Evolutionary conservation across 768 basidiomycete species (phyloP).

Genomic region (Lentinula detonsa): DNA sequence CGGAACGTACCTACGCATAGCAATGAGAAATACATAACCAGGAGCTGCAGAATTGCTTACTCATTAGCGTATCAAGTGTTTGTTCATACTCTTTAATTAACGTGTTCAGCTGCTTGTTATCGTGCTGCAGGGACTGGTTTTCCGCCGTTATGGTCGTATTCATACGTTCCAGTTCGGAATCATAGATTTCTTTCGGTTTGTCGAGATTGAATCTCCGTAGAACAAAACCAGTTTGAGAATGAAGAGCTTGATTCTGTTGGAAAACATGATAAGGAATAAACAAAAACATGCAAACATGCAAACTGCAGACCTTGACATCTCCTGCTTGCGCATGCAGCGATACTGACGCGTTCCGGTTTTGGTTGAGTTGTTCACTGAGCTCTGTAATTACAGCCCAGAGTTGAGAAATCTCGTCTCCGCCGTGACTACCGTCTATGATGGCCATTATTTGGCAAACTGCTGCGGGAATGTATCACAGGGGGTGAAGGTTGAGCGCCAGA

Average conservation of each 20-base stretch:
- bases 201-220: constrained; percentile 4
- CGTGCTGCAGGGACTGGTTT: constrained; percentile 81
- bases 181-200: constrained; percentile 69
- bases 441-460: constrained; percentile 32
- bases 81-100: constrained; percentile 97
- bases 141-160: constrained; percentile 73
- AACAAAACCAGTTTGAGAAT: constrained; percentile 9
- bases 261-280: constrained; percentile 79
- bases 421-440: constrained; percentile 40
- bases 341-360: constrained; percentile 69
- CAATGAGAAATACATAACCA: background rate
- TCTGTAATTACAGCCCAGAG: constrained; percentile 69
- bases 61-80: constrained; percentile 93
- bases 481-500: background rate
- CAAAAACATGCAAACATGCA: constrained; percentile 48
- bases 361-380: constrained; percentile 76
- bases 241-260: constrained; percentile 45
- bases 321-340: constrained; percentile 68
- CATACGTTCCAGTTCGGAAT: constrained; percentile 86
- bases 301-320: constrained; percentile 62
- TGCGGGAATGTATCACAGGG: background rate
- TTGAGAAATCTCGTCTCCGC: constrained; percentile 55
- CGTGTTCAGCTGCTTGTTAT: constrained; percentile 91
- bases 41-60: constrained; percentile 20
- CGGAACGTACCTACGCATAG: constrained; percentile 56